Evolutionary conservation across 768 basidiomycete genomes (phyloP), one percentile per base, ranked within the genome.

Genomic region (Serendipita vermifera): DNA sequence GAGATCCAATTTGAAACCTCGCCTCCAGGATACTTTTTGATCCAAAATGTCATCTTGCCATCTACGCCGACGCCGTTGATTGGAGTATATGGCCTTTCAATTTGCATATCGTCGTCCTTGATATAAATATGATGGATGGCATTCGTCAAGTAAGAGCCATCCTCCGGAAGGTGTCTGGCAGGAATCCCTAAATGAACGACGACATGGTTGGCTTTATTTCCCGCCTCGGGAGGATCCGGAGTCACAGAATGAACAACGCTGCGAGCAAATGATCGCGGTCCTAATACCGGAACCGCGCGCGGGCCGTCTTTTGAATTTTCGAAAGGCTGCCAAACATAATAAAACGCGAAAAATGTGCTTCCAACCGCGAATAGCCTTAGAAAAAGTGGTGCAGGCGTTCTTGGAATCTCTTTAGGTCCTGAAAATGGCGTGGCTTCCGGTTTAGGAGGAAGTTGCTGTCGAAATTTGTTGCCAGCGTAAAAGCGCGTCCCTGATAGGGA

Each of bases 41-140:
- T 73, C 88, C 88, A 91, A 54, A 91, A 78, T 33, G 71, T 71
- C 73, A 91, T 82, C 41, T 72, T 70, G 0, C 87, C 86, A 9
- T 80, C 64, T 55, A 75, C 69, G 20, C 24, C 39, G 22, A 88
- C 70, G 20, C 87, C 83, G 59, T 80, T 73, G 46, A 91, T 69
- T 3, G 88, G 88, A 3, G 89, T 91, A 64, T 90, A 91, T 11
- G 86, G 81, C 55, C 88, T 70, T 63, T 91, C 88, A 31, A 90
- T 85, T 67, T 90, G 88, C 20, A 91, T 88, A 62, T 89, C 88
- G 60, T 83, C 82, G 64, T 91, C 86, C 65, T 90, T 91, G 65
- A 90, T 72, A 66, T 75, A 90, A 11, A 91, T 70, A 35, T 85
- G 85, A 78, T 81, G 90, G 58, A 88, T 79, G 27, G 75, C 78